These are phyloP conservation scores for Cenchrus purpureus DNA, from an alignment of 176 grass and related monocot species.

Conservation along the genomic window DNA sequence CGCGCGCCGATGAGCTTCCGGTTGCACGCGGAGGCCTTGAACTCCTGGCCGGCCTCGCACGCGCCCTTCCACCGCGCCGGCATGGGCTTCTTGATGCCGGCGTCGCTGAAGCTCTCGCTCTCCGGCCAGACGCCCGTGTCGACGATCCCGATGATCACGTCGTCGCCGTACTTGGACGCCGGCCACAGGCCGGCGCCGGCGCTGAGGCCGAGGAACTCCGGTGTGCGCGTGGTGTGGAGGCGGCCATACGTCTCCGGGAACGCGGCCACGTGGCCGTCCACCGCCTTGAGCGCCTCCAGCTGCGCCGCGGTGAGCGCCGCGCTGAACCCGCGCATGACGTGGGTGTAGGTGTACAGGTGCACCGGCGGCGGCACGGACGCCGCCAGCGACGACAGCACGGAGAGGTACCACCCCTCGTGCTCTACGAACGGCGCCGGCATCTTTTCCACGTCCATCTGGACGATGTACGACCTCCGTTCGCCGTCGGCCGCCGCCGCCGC, in stretches of 20 bases:
- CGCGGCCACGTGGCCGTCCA: slow-evolving; percentile 56
- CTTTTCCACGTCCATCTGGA: slow-evolving; percentile 68
- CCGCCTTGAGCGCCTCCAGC: slow-evolving; percentile 29
- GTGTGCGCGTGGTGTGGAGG: slow-evolving; percentile 65
- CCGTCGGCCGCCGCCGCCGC: background rate
- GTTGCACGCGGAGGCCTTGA: slow-evolving; percentile 53
- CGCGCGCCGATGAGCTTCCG: slow-evolving; percentile 63
- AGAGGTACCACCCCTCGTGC: slow-evolving; percentile 70
- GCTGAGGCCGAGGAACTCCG: slow-evolving; percentile 66
- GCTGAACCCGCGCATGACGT: slow-evolving; percentile 76
- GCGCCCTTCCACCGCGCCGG: slow-evolving; percentile 59
- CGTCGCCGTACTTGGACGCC: slow-evolving; percentile 53
- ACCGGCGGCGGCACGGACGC: slow-evolving; percentile 10
- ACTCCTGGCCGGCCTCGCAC: slow-evolving; percentile 48
- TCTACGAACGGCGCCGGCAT: slow-evolving; percentile 75
- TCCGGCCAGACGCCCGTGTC: slow-evolving; percentile 62
- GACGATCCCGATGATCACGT: slow-evolving; percentile 67
- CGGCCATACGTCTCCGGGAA: slow-evolving; percentile 69
- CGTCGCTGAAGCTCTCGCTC: slow-evolving; percentile 58
- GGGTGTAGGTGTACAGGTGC: slow-evolving; percentile 81
- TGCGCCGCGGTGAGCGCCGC: slow-evolving; percentile 56
- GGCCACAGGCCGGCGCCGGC: slow-evolving; percentile 27
- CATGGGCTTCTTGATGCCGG: slow-evolving; percentile 30
- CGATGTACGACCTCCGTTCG: slow-evolving; percentile 56
- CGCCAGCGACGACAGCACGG: slow-evolving; percentile 59